phyloP scores from a whole-genome alignment of 257 asterid genomes.

The Paulownia fortunei region DNA sequence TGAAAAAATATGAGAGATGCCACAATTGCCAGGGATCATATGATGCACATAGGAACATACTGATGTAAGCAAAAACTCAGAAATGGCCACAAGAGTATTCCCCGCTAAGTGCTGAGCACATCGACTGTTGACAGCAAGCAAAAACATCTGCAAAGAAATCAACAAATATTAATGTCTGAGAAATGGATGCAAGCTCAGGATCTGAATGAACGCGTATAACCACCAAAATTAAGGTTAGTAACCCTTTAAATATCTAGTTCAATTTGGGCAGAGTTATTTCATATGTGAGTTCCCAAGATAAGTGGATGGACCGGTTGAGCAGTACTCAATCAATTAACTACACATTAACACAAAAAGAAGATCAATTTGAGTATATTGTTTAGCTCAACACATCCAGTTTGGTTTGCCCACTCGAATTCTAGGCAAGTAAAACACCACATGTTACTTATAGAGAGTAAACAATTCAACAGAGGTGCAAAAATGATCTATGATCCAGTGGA shows the following conservation, averaged over 20 bases:
- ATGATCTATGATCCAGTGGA: neutral
- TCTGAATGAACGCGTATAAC: neutral
- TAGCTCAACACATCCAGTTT: neutral
- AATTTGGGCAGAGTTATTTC: neutral
- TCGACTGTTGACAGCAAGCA: constrained; percentile 60
- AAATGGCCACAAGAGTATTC: constrained; percentile 66
- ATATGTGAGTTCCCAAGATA: neutral
- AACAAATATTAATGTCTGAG: constrained; percentile 6
- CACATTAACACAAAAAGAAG: neutral
- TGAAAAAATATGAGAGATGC: constrained; percentile 20
- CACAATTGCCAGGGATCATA: neutral
- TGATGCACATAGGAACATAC: constrained; percentile 48
- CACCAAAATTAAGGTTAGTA: neutral
- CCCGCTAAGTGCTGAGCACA: constrained; percentile 63
- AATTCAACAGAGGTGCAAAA: neutral
- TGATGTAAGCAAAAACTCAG: constrained; percentile 58
- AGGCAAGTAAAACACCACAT: neutral
- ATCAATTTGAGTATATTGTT: neutral
- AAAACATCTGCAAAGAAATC: constrained; percentile 60
- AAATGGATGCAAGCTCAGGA: neutral
- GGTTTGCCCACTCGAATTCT: neutral
- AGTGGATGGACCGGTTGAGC: neutral
- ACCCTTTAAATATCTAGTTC: neutral
- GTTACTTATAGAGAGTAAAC: neutral
- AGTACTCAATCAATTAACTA: neutral